Evolutionary conservation across 768 basidiomycete species (phyloP).

Genomic region (Pleurotus salmoneostramineus): DNA sequence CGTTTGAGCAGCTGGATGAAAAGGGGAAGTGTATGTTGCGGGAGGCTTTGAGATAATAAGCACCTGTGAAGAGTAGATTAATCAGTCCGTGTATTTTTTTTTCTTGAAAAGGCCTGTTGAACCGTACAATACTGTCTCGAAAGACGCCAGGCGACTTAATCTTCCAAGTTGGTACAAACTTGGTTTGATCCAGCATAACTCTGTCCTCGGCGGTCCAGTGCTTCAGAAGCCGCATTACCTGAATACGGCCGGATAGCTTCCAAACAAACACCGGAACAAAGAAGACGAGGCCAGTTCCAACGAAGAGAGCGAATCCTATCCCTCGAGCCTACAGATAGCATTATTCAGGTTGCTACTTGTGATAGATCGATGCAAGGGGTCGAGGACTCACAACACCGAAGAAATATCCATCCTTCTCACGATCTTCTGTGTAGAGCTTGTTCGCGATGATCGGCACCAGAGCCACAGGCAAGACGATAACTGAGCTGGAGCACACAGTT

Average conservation of each 20-base stretch:
- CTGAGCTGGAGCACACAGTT: slow-evolving; percentile 21
- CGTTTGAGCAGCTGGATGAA: slow-evolving; percentile 36
- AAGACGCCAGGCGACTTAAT: slow-evolving; percentile 37
- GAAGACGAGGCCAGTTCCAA: slow-evolving; percentile 35
- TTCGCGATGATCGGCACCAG: slow-evolving; percentile 30
- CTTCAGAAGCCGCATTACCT: slow-evolving; percentile 30
- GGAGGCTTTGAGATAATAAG: slow-evolving; percentile 35
- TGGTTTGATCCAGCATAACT: slow-evolving; percentile 16
- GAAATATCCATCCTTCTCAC: not conserved
- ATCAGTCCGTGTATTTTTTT: not conserved
- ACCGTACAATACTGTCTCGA: slow-evolving; percentile 27
- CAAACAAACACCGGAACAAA: slow-evolving; percentile 38
- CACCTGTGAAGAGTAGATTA: slow-evolving; percentile 20
- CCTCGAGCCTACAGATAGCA: slow-evolving; percentile 28
- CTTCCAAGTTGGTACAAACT: slow-evolving; percentile 33
- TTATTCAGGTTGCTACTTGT: not conserved
- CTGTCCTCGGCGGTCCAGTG: slow-evolving; percentile 38
- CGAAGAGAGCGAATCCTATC: slow-evolving; percentile 28
- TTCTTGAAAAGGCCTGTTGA: not conserved
- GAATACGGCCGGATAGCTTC: slow-evolving; percentile 41
- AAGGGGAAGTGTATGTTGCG: slow-evolving; percentile 23
- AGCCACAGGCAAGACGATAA: slow-evolving; percentile 34
- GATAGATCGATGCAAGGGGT: not conserved
- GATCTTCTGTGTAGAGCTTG: slow-evolving; percentile 18
- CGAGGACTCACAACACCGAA: not conserved